Conservation (phyloP, 148 eudicot species). For the Chenopodium suecicum region DNA sequence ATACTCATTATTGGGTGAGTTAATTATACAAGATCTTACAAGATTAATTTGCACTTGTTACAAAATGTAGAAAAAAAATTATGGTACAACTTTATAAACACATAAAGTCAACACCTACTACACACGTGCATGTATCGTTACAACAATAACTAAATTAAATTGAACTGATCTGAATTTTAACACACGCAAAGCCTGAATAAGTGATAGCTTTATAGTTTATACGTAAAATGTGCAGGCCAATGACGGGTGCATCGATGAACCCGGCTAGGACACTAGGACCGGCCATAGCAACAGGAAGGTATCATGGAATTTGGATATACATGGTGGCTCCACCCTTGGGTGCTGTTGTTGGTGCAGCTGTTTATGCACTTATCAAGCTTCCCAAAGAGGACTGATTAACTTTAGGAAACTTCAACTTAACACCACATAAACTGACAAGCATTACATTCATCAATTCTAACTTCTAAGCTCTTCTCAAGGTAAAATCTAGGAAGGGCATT, state of each 20-base stretch:
- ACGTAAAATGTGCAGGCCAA: conserved; percentile 27
- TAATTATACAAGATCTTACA: not conserved
- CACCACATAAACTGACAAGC: too few species aligned
- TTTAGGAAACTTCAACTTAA: not conserved
- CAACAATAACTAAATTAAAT: not conserved
- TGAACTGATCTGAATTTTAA: not conserved
- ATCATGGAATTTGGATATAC: conserved; percentile 42
- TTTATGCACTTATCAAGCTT: conserved; percentile 41
- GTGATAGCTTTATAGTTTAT: too few species aligned
- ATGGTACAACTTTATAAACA: too few species aligned
- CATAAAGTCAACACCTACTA: too few species aligned
- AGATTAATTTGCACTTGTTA: too few species aligned
- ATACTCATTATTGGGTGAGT: conserved; percentile 44
- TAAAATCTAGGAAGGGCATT: too few species aligned
- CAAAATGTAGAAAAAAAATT: not conserved
- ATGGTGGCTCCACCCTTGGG: conserved; percentile 43
- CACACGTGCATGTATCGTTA: not conserved
- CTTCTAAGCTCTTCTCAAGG: too few species aligned
- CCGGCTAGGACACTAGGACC: conserved; percentile 49
- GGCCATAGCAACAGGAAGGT: conserved; percentile 41
- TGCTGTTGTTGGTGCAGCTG: conserved; percentile 39
- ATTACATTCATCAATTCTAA: too few species aligned
- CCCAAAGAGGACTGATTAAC: conserved; percentile 9
- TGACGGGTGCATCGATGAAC: conserved; percentile 47
- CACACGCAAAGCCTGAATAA: not conserved